Base-by-base conservation (phyloP, 225 moss, liverwort and hornwort species). In the Takakia lepidozioides region DNA sequence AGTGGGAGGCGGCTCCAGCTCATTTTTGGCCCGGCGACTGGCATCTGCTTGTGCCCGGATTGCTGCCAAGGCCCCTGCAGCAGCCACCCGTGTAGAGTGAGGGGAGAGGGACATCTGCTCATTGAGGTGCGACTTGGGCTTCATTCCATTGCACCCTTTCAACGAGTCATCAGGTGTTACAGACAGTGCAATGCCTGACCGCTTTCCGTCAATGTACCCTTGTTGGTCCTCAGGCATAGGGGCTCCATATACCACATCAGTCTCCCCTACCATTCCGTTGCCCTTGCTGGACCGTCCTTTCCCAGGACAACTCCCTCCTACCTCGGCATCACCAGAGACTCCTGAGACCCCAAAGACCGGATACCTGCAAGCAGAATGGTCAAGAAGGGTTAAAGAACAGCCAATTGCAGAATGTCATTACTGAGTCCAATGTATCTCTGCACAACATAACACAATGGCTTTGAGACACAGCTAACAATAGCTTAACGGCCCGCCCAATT, bases 11-110 rank as follows among this genome's bases (percentile, higher is more conserved):
- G 36, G 35, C 30, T 63, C 72, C 39, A 57, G 25, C 61, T 78
- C 77, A 23, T 38, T 64, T 56, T 78, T 78, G 27, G 60, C 52
- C 41, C 77, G 59, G 41, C 68, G 72, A 54, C 64, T 60, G 41
- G 64, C 68, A 61, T 78, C 71, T 44, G 64, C 67, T 37, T 78
- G 77, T 41, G 77, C 77, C 64, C 77, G 63, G 29, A 78, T 72
- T 25, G 77, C 77, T 37, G 77, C 77, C 53, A 78, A 44, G 15
- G 77, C 77, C 35, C 77, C 77, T 23, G 72, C 77, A 36, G 77
- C 77, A 36, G 77, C 77, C 24, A 78, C 58, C 29, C 77, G 50
- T 2, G 77, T 72, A 2, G 72, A 64, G 35, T 78, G 72, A 10
- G 72, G 68, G 29, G 77, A 68, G 3, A 72, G 18, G 13, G 77